phyloP scores from a whole-genome alignment of 1,284 basidiomycete species.

The Wallemia mellicola region DNA sequence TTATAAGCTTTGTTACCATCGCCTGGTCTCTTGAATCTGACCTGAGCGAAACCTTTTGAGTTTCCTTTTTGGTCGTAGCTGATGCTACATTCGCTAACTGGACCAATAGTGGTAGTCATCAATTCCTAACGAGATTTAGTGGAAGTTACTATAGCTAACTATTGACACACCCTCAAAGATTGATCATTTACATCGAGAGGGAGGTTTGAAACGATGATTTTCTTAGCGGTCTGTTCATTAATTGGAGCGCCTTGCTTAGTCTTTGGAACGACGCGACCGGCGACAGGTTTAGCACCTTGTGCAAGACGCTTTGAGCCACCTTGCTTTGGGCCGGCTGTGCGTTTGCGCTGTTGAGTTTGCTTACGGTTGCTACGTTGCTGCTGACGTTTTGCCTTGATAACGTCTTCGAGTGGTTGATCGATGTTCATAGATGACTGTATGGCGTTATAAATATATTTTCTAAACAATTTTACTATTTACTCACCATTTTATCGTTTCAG shows the following conservation, averaged over 20 bases:
- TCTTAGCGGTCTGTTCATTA: constrained; percentile 29
- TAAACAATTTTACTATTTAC: not conserved
- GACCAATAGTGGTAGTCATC: constrained; percentile 22
- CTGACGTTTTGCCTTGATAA: constrained; percentile 31
- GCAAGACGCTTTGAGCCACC: constrained; percentile 10
- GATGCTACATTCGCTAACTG: constrained; percentile 50
- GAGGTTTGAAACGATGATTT: constrained; percentile 89
- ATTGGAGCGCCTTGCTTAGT: constrained; percentile 9
- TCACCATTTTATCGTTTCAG: not conserved
- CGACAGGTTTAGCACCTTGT: constrained; percentile 5
- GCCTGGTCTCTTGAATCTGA: constrained; percentile 58
- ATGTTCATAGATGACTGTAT: constrained; percentile 18
- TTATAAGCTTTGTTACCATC: constrained; percentile 75
- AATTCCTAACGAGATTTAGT: not conserved
- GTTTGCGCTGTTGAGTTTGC: constrained; percentile 19
- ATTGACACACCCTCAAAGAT: constrained; percentile 47
- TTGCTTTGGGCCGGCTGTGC: constrained; percentile 10
- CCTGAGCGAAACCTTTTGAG: constrained; percentile 65
- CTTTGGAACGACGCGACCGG: not conserved
- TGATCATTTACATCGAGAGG: constrained; percentile 79
- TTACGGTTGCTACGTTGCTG: constrained; percentile 6
- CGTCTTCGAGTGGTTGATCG: constrained; percentile 71
- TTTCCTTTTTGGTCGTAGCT: constrained; percentile 58
- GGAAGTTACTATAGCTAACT: not conserved
- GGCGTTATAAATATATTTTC: not conserved